Conservation (phyloP, 129 eudicot genomes). For the Flaveria trinervia region DNA sequence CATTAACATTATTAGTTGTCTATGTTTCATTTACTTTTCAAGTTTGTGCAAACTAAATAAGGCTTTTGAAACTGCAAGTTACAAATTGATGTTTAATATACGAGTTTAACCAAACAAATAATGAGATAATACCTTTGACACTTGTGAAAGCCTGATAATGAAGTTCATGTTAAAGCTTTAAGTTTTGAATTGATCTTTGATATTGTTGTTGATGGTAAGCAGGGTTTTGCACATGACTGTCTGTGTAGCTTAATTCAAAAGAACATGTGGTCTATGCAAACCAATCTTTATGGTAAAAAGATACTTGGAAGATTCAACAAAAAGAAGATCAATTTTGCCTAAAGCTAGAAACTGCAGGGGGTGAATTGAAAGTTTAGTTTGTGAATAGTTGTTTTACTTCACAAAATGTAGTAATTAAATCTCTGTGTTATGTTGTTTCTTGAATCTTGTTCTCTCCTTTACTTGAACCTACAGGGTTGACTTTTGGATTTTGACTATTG, state of each 20-base stretch:
- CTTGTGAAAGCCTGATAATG: too few relatives aligned
- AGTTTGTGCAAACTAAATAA: too few relatives aligned
- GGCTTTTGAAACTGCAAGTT: too few relatives aligned
- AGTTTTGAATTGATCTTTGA: slow-evolving; percentile 15
- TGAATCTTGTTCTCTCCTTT: slow-evolving; percentile 16
- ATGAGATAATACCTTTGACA: too few relatives aligned
- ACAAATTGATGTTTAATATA: too few relatives aligned
- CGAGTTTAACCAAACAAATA: too few relatives aligned
- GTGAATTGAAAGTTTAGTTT: slow-evolving; percentile 22
- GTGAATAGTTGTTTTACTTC: slow-evolving; percentile 31
- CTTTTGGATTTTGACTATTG: slow-evolving; percentile 12
- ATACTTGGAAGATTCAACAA: slow-evolving; percentile 52
- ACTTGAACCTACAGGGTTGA: slow-evolving; percentile 6
- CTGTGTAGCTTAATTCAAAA: slow-evolving; percentile 38
- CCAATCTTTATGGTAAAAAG: slow-evolving; percentile 61
- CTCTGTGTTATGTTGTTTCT: slow-evolving; percentile 31
- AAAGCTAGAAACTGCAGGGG: slow-evolving; percentile 21
- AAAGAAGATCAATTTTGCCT: slow-evolving; percentile 27
- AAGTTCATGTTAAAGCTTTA: background rate
- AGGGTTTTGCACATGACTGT: slow-evolving; percentile 47
- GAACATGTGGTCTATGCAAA: slow-evolving; percentile 44
- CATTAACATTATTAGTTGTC: too few relatives aligned
- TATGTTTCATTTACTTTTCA: too few relatives aligned
- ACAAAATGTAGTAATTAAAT: slow-evolving; percentile 30
- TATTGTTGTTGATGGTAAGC: slow-evolving; percentile 20